phyloP scores from a whole-genome alignment of 2,329 filamentous ascomycete genomes.

The Venturia oleaginea region DNA sequence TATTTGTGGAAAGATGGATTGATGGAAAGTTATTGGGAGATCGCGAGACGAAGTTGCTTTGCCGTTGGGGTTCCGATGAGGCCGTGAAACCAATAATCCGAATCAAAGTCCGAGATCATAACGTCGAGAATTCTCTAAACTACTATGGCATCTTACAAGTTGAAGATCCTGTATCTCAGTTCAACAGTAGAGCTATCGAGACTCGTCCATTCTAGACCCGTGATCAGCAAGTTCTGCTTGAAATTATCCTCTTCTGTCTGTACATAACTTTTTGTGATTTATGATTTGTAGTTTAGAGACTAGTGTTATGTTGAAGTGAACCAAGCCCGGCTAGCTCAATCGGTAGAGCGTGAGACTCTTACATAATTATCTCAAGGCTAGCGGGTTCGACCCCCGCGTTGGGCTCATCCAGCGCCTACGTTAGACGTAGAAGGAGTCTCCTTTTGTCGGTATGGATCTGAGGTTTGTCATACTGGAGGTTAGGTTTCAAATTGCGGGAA shows the following conservation, averaged over 20 bases:
- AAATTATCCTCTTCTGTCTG: too few species aligned
- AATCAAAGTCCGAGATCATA: neutral
- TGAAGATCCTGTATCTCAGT: too few species aligned
- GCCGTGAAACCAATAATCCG: neutral
- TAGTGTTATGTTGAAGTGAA: too few species aligned
- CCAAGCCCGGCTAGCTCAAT: conserved; percentile 23
- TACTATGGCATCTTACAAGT: too few species aligned
- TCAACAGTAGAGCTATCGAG: too few species aligned
- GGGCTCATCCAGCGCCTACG: neutral
- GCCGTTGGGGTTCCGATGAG: neutral
- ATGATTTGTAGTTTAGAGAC: too few species aligned
- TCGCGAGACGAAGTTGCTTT: neutral
- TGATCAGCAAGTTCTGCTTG: too few species aligned
- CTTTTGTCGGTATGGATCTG: neutral
- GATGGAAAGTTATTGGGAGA: neutral
- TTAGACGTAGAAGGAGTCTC: neutral
- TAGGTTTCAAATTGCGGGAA: too few species aligned
- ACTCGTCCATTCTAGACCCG: too few species aligned
- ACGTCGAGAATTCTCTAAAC: too few species aligned
- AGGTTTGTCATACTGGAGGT: too few species aligned
- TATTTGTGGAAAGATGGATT: neutral
- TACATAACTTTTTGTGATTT: too few species aligned
- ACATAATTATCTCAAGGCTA: conserved; percentile 14
- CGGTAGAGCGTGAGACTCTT: conserved; percentile 35
- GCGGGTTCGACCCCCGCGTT: conserved; percentile 12